Conservation (phyloP, 2,329 filamentous ascomycete species). For the Erysiphe neolycopersici region DNA sequence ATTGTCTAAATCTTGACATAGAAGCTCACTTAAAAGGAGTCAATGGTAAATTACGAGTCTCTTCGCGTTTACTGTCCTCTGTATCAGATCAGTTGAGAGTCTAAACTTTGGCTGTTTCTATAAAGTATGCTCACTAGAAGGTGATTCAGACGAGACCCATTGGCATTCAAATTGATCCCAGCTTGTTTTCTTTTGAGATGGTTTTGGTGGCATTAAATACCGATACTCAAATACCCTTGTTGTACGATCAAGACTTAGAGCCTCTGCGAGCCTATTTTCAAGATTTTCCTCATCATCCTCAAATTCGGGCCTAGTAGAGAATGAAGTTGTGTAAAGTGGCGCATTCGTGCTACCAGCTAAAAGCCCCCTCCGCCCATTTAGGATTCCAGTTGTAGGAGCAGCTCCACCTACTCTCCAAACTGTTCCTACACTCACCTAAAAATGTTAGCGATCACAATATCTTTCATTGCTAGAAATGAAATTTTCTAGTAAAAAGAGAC, state of each 20-base stretch:
- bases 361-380: conserved; percentile 35
- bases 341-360: conserved; percentile 49
- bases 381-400: conserved; percentile 27
- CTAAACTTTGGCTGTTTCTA: background rate
- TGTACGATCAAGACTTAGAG: conserved; percentile 51
- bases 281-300: conserved; percentile 42
- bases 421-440: conserved; percentile 35
- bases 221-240: conserved; percentile 35
- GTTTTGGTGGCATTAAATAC: conserved; percentile 6
- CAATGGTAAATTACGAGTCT: conserved; percentile 28
- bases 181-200: conserved; percentile 5
- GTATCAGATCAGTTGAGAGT: background rate
- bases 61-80: conserved; percentile 10
- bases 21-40: conserved; percentile 48
- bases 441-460: background rate
- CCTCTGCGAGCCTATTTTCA: conserved; percentile 47
- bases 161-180: conserved; percentile 1
- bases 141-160: conserved; percentile 8
- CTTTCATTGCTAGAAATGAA: background rate
- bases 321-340: conserved; percentile 30
- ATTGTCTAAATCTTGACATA: background rate
- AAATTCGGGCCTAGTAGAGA: conserved; percentile 17
- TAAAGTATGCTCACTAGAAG: conserved; percentile 5
- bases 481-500: background rate
- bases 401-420: conserved; percentile 58